Base-by-base conservation (phyloP, 2,329 filamentous ascomycete species). In the Calonectria hongkongensis region DNA sequence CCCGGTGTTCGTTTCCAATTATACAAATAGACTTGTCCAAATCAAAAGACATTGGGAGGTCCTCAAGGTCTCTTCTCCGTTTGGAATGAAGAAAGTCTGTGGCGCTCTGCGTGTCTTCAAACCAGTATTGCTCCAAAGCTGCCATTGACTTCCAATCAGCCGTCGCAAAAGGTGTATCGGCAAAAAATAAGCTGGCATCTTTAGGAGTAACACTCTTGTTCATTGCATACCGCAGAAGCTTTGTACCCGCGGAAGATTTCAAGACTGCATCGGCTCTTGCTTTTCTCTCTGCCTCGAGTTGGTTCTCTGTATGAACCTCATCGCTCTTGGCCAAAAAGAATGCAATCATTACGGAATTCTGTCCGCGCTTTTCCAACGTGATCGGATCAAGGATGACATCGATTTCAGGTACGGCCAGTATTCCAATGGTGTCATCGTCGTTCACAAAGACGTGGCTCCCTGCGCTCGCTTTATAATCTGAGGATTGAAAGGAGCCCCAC, bases 81-180 rank as follows among this genome's bases (percentile, higher is more conserved):
- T n/a, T 21, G 5, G 18, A 28, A 36, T 54, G 28, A 54, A 54
- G 28, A 18, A 54, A 54, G 10, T 10, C 50, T 36, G 50, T 16
- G 21, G 50, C 50, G 8, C 50, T 13, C 1, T n/a, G 16, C 10
- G n/a, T 30, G 10, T 54, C 28, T 33, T 54, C 50, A 13, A 54
- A 54, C 50, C 50, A 54, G 18, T 54, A 54, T 54, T 54, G 50
- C 18, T 54, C 50, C 28, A 54, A 27, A 33, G 50, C 50, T 10
- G n/a, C 50, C 50, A 54, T 54, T 4, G 50, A 33, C 7, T 33
- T 54, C 50, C 50, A 54, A 33, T 54, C 28, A 18, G 30, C 5
- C 16, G 3, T 27, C 2, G 28, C 16, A 36, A 54, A 54, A 10
- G 50, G 50, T 54, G 50, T 54, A 9, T 30, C 50, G 9, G 28